Base-by-base conservation (phyloP, 2,329 filamentous ascomycete species). In the Knoxdaviesia capensis region DNA sequence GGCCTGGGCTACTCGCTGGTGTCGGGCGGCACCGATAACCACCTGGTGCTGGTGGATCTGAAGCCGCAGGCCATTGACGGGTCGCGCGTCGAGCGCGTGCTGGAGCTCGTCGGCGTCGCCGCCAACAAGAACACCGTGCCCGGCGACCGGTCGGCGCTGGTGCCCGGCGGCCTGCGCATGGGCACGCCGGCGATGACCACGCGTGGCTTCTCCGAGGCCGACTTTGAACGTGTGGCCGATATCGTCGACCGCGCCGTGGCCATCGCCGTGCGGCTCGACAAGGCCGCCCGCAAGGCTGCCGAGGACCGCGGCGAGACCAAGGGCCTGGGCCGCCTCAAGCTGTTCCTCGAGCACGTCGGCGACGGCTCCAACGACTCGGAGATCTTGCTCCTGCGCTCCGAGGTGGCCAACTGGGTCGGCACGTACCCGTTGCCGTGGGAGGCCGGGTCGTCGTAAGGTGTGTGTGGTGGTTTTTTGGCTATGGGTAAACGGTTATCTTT, bases 111-210 rank as follows among this genome's bases (percentile, higher is more conserved):
- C 49, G 88, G 88, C 52, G 88, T 96, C 41, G 90, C 90, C n/a
- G 81, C 83, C 57, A 98, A 98, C 71, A 98, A 98, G 72, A 98
- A 98, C 66, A 94, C 90, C 6, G 88, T 94, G 0, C 90, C 90
- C 1, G 90, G 88, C 37, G 90, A 98, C 63, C 84, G 80, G 56
- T 94, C 86, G 1, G 90, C 90, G 1, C 73, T 98, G 55, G 84
- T 88, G 48, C 90, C 90, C 9, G 88, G 88, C 50, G 90, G 90
- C 48, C 70, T 98, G 49, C 80, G 90, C 50, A 87, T 98, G 63
- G 90, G 90, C 43, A 90, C 88, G 0, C 90, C 90, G 0, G 90
- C 90, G 51, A 98, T 98, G 90, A 96, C 90, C 28, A 94, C 85
- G 11, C 77, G 90, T 46, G 90, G 88, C n/a, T 88, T 98, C 59